phyloP scores from a whole-genome alignment of 1,284 basidiomycete genomes.

The Taiwanofungus camphoratus region DNA sequence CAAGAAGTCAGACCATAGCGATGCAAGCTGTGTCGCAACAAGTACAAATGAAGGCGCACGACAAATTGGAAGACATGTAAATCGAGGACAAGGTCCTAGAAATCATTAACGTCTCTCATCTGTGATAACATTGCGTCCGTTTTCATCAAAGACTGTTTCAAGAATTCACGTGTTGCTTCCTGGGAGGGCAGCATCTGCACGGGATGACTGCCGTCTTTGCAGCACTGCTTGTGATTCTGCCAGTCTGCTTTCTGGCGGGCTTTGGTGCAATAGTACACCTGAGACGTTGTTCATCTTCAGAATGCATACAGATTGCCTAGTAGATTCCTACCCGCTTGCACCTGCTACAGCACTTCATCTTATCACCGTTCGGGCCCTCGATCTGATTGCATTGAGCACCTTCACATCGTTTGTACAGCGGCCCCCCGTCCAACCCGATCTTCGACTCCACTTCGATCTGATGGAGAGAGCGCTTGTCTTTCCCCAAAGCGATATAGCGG shows the following conservation, averaged over 20 bases:
- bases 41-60: too few species aligned
- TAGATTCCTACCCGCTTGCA: slow-evolving; percentile 2
- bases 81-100: too few species aligned
- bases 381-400: slow-evolving; percentile 3
- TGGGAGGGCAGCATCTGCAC: neutral
- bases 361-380: neutral
- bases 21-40: too few species aligned
- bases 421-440: slow-evolving; percentile 11
- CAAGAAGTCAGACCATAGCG: too few species aligned
- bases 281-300: neutral
- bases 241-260: neutral
- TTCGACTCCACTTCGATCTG: slow-evolving; percentile 15
- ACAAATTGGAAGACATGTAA: too few species aligned
- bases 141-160: too few species aligned
- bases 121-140: too few species aligned
- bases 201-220: neutral
- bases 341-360: slow-evolving; percentile 2
- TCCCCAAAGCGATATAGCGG: slow-evolving; percentile 9
- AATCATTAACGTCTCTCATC: too few species aligned
- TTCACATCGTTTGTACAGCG: slow-evolving; percentile 14
- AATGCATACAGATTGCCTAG: neutral
- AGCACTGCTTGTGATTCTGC: neutral
- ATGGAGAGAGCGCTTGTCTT: slow-evolving; percentile 4
- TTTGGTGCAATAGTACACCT: neutral
- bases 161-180: neutral